A percentile compares a stretch with the other conserved stretches of the same genome.
Evolutionary conservation across 768 basidiomycete genomes (phyloP).

Genomic region (Lanmaoa pseudosensibilis): DNA sequence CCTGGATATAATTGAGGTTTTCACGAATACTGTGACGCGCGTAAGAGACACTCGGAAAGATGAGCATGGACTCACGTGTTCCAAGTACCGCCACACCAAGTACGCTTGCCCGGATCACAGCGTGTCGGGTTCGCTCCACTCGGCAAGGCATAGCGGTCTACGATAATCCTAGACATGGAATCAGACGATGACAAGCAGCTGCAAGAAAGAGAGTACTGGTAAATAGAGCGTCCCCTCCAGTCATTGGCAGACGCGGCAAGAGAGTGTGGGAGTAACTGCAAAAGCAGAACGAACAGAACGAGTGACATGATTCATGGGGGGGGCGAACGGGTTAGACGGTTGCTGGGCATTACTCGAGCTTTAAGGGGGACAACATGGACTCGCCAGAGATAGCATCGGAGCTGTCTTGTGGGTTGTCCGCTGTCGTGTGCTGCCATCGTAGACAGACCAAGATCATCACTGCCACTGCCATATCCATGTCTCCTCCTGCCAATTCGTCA

Average conservation of each 20-base stretch:
- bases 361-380: background rate
- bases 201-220: slow-evolving; percentile 3
- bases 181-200: background rate
- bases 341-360: background rate
- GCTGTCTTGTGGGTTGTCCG: no score
- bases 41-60: background rate
- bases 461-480: slow-evolving; percentile 9
- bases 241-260: slow-evolving; percentile 13
- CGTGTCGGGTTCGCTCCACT: slow-evolving; percentile 4
- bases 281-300: slow-evolving; percentile 1
- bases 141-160: slow-evolving; percentile 17
- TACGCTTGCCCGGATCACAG: slow-evolving; percentile 13
- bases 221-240: slow-evolving; percentile 18
- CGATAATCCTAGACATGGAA: slow-evolving; percentile 1
- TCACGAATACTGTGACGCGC: slow-evolving; percentile 48
- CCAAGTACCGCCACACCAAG: slow-evolving; percentile 21
- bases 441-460: background rate
- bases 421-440: background rate
- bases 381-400: background rate
- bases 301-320: slow-evolving; percentile 2
- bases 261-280: background rate
- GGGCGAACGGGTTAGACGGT: background rate
- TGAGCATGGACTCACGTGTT: slow-evolving; percentile 4
- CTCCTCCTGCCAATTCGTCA: slow-evolving; percentile 23
- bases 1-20: slow-evolving; percentile 83